phyloP scores from a whole-genome alignment of 2,329 filamentous ascomycete species.

The Aspergillus persii region DNA sequence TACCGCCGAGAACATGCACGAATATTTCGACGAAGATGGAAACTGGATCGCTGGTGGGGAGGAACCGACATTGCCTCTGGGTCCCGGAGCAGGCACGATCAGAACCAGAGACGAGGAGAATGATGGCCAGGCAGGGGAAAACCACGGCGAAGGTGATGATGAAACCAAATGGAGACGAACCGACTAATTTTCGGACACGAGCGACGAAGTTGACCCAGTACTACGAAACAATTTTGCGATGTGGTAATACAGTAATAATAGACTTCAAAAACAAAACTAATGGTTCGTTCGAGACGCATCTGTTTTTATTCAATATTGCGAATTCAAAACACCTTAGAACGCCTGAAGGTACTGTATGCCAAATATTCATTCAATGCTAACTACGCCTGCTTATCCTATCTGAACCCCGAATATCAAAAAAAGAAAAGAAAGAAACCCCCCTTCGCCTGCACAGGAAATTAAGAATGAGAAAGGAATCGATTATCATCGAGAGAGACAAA shows the following conservation, averaged over 20 bases:
- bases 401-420: constrained; percentile 17
- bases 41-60: constrained; percentile 66
- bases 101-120: constrained; percentile 59
- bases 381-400: constrained; percentile 22
- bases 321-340: neutral
- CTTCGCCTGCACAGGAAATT: no score
- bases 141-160: constrained; percentile 36
- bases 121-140: constrained; percentile 40
- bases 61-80: constrained; percentile 36
- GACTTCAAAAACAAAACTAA: neutral
- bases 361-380: constrained; percentile 8
- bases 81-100: constrained; percentile 64
- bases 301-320: neutral
- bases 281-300: neutral
- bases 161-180: constrained; percentile 57
- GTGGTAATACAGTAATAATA: neutral
- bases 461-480: neutral
- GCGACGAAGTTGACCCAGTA: neutral
- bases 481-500: neutral
- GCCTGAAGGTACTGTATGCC: neutral
- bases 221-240: neutral
- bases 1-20: constrained; percentile 83
- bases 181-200: constrained; percentile 27
- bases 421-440: neutral
- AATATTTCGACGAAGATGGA: constrained; percentile 78